Percentiles rank a stretch among this genome's conserved stretches.
These are phyloP conservation scores for Mucor velutinosus DNA, from an alignment of 371 early-diverging fungal species.

Conservation along the genomic window DNA sequence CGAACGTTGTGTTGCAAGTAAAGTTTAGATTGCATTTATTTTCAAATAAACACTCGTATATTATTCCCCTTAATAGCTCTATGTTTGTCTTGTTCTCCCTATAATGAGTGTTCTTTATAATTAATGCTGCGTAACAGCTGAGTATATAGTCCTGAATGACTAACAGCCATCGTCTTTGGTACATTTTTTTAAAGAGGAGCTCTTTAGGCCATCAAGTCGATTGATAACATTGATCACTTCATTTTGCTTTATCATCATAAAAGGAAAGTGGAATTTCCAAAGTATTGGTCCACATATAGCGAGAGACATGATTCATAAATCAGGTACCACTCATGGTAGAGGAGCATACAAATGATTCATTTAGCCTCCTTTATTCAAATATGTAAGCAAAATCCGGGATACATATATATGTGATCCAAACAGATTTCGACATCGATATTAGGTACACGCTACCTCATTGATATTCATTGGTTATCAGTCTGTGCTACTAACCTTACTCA, in stretches of 20 bases:
- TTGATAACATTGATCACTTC: neutral
- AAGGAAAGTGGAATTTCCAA: neutral
- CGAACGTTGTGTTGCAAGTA: constrained; percentile 71
- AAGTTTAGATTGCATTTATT: constrained; percentile 41
- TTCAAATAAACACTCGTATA: neutral
- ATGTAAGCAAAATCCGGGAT: neutral
- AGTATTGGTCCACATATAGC: neutral
- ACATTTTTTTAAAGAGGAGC: neutral
- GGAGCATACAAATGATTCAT: neutral
- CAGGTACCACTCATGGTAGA: neutral
- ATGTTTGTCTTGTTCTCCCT: neutral
- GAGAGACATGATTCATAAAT: neutral
- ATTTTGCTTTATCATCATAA: neutral
- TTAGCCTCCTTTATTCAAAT: neutral
- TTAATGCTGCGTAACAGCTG: neutral
- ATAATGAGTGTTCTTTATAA: neutral
- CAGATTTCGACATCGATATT: no score
- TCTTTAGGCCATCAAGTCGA: neutral
- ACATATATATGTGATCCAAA: no score
- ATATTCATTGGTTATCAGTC: neutral
- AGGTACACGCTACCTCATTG: no score
- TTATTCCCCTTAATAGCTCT: neutral
- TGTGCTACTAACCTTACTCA: neutral
- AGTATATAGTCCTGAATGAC: neutral
- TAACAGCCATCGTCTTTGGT: neutral